Percentiles rank a stretch among this genome's conserved stretches.
phyloP scores from a whole-genome alignment of 2,329 filamentous ascomycete species.

The Laburnicola sp. region DNA sequence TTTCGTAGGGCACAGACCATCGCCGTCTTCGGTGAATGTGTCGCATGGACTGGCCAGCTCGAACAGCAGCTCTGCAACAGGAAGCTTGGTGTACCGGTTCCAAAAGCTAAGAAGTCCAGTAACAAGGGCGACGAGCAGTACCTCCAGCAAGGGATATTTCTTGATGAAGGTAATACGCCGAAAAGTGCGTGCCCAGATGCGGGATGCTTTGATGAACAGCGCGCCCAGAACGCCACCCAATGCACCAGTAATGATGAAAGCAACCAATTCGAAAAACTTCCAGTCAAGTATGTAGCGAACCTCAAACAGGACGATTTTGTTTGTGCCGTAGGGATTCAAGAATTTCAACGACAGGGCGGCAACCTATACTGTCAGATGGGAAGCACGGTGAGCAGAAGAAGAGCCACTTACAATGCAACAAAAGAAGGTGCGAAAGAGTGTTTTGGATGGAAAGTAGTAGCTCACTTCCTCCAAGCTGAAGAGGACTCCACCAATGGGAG shows the following conservation, averaged over 20 bases:
- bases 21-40: slow-evolving; percentile 64
- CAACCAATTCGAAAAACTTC: slow-evolving; percentile 57
- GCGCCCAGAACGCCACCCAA: slow-evolving; percentile 63
- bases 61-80: slow-evolving; percentile 86
- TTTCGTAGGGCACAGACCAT: slow-evolving; percentile 75
- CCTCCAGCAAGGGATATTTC: slow-evolving; percentile 59
- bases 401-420: no score
- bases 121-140: slow-evolving; percentile 57
- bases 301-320: slow-evolving; percentile 64
- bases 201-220: slow-evolving; percentile 62
- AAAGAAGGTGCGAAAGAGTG: slow-evolving; percentile 63
- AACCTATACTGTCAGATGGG: no score
- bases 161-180: slow-evolving; percentile 58
- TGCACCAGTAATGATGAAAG: slow-evolving; percentile 61
- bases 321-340: slow-evolving; percentile 63
- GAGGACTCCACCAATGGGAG: slow-evolving; percentile 63
- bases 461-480: slow-evolving; percentile 64
- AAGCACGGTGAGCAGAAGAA: no score
- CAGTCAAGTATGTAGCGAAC: slow-evolving; percentile 63
- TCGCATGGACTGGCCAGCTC: slow-evolving; percentile 90
- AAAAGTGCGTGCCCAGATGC: slow-evolving; percentile 60
- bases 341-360: slow-evolving; percentile 60
- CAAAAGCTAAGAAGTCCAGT: slow-evolving; percentile 61
- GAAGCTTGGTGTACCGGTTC: slow-evolving; percentile 76
- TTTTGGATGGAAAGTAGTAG: slow-evolving; percentile 62